phyloP scores from a whole-genome alignment of 2,329 filamentous ascomycete species.

The Microdochium paspali region DNA sequence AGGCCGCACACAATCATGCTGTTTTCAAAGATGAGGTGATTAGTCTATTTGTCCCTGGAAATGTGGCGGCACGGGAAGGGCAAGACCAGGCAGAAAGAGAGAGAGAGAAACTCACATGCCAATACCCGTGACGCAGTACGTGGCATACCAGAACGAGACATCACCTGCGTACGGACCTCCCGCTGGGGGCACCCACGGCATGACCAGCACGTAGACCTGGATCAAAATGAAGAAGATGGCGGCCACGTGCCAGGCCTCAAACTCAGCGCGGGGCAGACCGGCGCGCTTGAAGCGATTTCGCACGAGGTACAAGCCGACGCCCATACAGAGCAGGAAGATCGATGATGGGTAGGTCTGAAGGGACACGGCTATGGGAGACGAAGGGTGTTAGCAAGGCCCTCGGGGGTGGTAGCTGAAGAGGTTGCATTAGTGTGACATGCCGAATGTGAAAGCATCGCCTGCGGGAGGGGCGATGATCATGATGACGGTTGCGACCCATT shows the following conservation, averaged over 20 bases:
- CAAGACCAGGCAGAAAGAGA: not conserved
- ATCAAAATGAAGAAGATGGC: conserved; percentile 50
- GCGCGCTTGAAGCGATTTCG: conserved; percentile 42
- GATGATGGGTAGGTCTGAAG: conserved; percentile 47
- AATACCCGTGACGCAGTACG: conserved; percentile 56
- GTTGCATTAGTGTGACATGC: no score
- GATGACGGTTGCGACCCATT: conserved; percentile 45
- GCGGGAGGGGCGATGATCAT: conserved; percentile 53
- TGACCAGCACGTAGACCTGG: conserved; percentile 53
- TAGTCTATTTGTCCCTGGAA: not conserved
- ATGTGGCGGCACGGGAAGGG: not conserved
- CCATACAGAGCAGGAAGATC: conserved; percentile 48
- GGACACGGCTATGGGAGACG: conserved; percentile 38
- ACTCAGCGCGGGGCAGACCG: conserved; percentile 37
- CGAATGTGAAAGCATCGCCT: conserved; percentile 56
- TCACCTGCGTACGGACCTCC: conserved; percentile 50
- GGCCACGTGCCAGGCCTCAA: conserved; percentile 48
- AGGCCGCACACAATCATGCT: conserved; percentile 41
- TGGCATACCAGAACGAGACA: conserved; percentile 67
- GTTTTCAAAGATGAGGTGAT: not conserved
- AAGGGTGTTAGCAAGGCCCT: conserved; percentile 5
- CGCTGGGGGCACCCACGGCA: conserved; percentile 63
- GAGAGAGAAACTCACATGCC: conserved; percentile 43
- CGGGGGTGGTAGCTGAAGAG: no score
- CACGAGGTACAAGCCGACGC: conserved; percentile 47